These are phyloP conservation scores for Leucosporidium creatinivorum DNA, from an alignment of 768 basidiomycete species.

Conservation along the genomic window DNA sequence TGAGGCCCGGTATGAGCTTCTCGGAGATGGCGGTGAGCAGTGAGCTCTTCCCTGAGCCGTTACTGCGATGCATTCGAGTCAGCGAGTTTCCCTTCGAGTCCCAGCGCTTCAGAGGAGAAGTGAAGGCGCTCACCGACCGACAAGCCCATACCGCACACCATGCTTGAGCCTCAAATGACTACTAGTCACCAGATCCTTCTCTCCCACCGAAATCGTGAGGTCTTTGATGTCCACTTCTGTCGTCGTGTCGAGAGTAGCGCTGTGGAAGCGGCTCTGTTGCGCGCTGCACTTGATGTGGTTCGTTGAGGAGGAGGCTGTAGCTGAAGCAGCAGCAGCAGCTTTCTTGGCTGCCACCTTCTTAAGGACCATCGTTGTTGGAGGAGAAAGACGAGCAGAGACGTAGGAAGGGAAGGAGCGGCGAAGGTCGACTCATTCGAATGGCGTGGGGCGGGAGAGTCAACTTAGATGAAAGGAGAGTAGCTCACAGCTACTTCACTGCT, in stretches of 20 bases:
- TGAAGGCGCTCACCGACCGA: constrained; percentile 43
- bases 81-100: no score
- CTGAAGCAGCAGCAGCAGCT: not conserved
- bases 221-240: constrained; percentile 52
- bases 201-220: constrained; percentile 51
- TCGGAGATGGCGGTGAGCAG: constrained; percentile 47
- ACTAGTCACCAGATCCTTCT: constrained; percentile 45
- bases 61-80: constrained; percentile 2
- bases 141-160: constrained; percentile 45
- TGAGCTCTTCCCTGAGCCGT: constrained; percentile 35
- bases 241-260: constrained; percentile 37
- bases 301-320: not conserved
- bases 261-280: constrained; percentile 37
- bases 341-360: no score
- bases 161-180: constrained; percentile 49
- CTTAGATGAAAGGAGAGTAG: no score
- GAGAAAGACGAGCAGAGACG: no score
- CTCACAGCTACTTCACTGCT: no score
- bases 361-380: no score
- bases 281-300: constrained; percentile 10
- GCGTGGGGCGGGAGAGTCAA: no score
- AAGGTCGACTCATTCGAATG: no score
- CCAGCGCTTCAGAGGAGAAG: no score
- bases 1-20: constrained; percentile 50
- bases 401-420: no score